Percentiles rank a stretch among this genome's conserved stretches.
Conservation (phyloP, 2,329 filamentous ascomycete genomes). For the Exophiala phaeomuriformis region DNA sequence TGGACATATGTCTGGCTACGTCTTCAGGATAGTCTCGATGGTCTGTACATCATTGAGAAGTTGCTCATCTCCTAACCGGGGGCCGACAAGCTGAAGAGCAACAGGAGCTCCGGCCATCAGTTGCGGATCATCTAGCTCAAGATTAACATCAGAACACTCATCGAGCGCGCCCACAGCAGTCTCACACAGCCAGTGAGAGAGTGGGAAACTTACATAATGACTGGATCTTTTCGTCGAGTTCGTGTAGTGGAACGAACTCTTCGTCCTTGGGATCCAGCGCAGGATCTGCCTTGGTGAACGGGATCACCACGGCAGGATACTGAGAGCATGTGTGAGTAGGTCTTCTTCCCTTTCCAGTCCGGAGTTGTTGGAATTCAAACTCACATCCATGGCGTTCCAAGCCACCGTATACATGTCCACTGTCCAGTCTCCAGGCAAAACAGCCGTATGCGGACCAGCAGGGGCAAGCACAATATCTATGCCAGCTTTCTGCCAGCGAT, state of each 20-base stretch:
- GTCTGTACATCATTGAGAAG: constrained; percentile 30
- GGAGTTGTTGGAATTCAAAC: neutral
- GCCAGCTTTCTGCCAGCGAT: constrained; percentile 32
- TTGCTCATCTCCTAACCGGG: constrained; percentile 31
- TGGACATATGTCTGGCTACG: constrained; percentile 2
- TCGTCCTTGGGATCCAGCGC: constrained; percentile 28
- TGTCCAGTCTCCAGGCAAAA: constrained; percentile 32
- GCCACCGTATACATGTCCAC: constrained; percentile 33
- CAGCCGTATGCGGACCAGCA: constrained; percentile 32
- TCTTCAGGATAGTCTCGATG: constrained; percentile 26
- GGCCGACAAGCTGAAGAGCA: constrained; percentile 32
- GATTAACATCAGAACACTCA: neutral
- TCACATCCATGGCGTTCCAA: constrained; percentile 33
- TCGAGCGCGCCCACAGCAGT: neutral
- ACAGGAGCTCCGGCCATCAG: constrained; percentile 33
- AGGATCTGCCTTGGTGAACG: constrained; percentile 31
- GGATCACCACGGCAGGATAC: constrained; percentile 32
- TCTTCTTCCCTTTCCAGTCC: neutral
- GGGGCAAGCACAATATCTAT: constrained; percentile 21
- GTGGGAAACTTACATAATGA: constrained; percentile 25
- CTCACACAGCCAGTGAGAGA: neutral
- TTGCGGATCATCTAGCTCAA: constrained; percentile 29
- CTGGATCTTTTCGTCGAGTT: constrained; percentile 28
- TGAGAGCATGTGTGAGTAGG: neutral
- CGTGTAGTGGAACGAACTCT: constrained; percentile 27